Evolutionary conservation across 2,329 filamentous ascomycete species (phyloP), one percentile per base, ranked within the genome.

Genomic region (Hypomyces perniciosus): DNA sequence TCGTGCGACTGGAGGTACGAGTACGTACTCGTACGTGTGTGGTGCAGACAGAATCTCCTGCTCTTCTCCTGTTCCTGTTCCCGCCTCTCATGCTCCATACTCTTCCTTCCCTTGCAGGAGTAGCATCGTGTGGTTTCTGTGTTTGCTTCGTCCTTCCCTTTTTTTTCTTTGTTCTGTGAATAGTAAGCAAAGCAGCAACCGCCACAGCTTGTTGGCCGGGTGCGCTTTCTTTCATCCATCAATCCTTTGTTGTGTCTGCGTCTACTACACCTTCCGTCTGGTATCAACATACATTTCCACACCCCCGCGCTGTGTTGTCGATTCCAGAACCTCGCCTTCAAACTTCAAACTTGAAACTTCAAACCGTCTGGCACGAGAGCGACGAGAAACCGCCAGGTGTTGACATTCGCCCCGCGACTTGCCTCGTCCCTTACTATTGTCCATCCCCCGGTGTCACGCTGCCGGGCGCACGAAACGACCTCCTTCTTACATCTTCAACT

Each of bases 281-380:
- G 20, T 20, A 20, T 20, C 20, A 20, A 20, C 20, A 20, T 20
- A 20, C 20, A 20, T 20, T 20, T 3, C 48, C 47, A 51, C 53
- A 51, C 55, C 48, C 44, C 52, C 52, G 26, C 44, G 34, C 28
- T 49, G 37, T 29, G 44, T 31, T 34, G 48, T 51, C 60, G 42
- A 65, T 62, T 65, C 62, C 58, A 65, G 62, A 46, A 58, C 53
- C 56, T 62, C 61, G 56, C 60, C 56, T 44, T 60, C 50, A 46
- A 20, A 20, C 20, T 20, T 20, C 20, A 20, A 20, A 20, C 20
- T 20, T 20, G 20, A 20, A 20, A 20, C 20, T 20, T 20, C 20
- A 20, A 20, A 20, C 20, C 20, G 63, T 65, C 63, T 65, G 63
- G 63, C 54, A 65, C 63, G 63, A 65, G 55, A 63, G 57, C 58